Evolutionary conservation across 495 filamentous ascomycete species (phyloP).

Genomic region (Trichoderma erinaceum): DNA sequence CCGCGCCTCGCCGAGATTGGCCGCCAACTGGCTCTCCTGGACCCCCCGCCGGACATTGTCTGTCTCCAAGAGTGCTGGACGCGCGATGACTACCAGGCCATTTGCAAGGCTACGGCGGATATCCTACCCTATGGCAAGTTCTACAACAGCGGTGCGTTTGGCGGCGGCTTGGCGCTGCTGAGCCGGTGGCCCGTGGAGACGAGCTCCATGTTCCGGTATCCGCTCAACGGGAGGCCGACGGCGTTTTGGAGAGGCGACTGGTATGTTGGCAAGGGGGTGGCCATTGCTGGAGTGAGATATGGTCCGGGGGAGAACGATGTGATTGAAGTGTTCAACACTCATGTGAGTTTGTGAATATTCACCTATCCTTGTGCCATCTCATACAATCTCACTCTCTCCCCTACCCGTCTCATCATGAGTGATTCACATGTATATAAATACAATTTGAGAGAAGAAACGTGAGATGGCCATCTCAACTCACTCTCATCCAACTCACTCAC

Average conservation of each 20-base stretch:
- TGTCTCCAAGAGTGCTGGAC: constrained; percentile 95
- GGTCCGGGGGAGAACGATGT: constrained; percentile 61
- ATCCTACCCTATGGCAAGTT: constrained; percentile 92
- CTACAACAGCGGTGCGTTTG: constrained; percentile 84
- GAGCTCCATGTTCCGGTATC: constrained; percentile 76
- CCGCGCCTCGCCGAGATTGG: constrained; percentile 84
- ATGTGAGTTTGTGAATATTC: constrained; percentile 38
- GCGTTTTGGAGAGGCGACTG: constrained; percentile 93
- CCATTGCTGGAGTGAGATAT: constrained; percentile 71
- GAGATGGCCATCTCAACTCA: neutral
- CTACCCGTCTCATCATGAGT: neutral
- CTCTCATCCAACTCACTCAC: neutral
- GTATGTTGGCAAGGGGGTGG: constrained; percentile 93
- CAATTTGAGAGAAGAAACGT: neutral
- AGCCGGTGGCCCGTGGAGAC: constrained; percentile 95
- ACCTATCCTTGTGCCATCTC: neutral
- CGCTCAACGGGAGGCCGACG: constrained; percentile 88
- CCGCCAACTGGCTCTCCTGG: constrained; percentile 57
- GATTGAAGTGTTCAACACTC: constrained; percentile 91
- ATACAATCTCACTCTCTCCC: neutral
- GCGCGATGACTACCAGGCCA: constrained; percentile 78
- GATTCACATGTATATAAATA: neutral
- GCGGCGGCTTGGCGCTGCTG: constrained; percentile 85
- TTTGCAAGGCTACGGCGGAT: constrained; percentile 65
- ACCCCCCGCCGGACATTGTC: constrained; percentile 75